These are phyloP conservation scores for Plantago major DNA, from an alignment of 257 asterid genomes.

Conservation along the genomic window DNA sequence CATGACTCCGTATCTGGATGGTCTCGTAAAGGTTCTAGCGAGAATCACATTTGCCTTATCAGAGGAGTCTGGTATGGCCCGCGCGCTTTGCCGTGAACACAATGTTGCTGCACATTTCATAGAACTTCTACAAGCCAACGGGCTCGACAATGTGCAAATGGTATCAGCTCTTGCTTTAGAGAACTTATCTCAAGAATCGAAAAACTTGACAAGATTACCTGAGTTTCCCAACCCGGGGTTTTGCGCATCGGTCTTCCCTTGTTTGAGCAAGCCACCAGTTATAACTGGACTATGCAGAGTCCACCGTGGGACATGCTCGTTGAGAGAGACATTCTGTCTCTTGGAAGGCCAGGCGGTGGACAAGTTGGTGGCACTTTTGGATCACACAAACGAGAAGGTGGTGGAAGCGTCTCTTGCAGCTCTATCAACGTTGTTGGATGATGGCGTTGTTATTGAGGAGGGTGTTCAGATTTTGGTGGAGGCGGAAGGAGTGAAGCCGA, in stretches of 20 bases:
- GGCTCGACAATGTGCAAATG: slow-evolving; percentile 92
- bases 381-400: slow-evolving; percentile 75
- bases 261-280: slow-evolving; percentile 57
- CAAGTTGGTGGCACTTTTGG: slow-evolving; percentile 73
- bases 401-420: slow-evolving; percentile 94
- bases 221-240: slow-evolving; percentile 57
- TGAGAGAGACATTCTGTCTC: slow-evolving; percentile 73
- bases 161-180: slow-evolving; percentile 85
- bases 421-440: slow-evolving; percentile 70
- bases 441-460: slow-evolving; percentile 65
- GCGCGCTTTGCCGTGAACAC: slow-evolving; percentile 51
- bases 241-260: slow-evolving; percentile 61
- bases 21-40: slow-evolving; percentile 81
- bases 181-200: slow-evolving; percentile 75
- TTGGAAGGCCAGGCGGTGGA: slow-evolving; percentile 82
- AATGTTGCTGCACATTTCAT: slow-evolving; percentile 64
- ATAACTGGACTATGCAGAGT: slow-evolving; percentile 64
- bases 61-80: slow-evolving; percentile 51
- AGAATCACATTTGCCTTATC: slow-evolving; percentile 66
- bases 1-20: slow-evolving; percentile 82
- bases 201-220: slow-evolving; percentile 57
- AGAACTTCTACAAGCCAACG: slow-evolving; percentile 73
- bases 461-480: slow-evolving; percentile 68
- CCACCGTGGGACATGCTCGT: slow-evolving; percentile 67
- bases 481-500: slow-evolving; percentile 66